Percentiles rank a stretch among this genome's conserved stretches.
Evolutionary conservation across 2,329 filamentous ascomycete genomes (phyloP).

Genomic region (Pseudogymnoascus sp.): DNA sequence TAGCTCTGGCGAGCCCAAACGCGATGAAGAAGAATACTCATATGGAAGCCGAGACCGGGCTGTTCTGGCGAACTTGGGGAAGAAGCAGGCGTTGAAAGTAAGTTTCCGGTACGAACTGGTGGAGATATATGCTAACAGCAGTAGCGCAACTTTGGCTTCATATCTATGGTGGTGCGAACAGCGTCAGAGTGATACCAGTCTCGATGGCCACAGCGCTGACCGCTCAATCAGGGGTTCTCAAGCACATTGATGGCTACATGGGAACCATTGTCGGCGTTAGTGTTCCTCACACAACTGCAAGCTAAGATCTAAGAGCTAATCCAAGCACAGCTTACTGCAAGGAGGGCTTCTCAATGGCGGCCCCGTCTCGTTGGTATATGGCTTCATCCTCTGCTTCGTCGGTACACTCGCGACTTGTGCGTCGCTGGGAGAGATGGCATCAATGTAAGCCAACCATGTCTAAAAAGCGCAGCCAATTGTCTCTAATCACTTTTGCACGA

Average conservation of each 20-base stretch:
- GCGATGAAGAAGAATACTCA: conserved; percentile 20
- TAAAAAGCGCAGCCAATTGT: conserved; percentile 19
- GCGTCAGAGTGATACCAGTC: not conserved
- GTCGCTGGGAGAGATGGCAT: conserved; percentile 32
- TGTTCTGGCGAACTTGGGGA: conserved; percentile 24
- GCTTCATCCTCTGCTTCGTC: conserved; percentile 40
- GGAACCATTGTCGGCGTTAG: conserved; percentile 37
- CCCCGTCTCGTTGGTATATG: conserved; percentile 45
- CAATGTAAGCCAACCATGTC: not conserved
- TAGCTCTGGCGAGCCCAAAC: not conserved
- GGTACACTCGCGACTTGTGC: conserved; percentile 38
- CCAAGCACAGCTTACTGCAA: conserved; percentile 9
- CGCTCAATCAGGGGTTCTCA: conserved; percentile 34
- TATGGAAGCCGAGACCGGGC: conserved; percentile 19
- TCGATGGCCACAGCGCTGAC: conserved; percentile 3
- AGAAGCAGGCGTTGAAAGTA: conserved; percentile 22
- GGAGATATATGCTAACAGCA: not conserved
- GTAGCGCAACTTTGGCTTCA: conserved; percentile 40
- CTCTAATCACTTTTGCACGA: not conserved
- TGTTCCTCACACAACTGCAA: not conserved
- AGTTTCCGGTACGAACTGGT: not conserved
- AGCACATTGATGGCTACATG: conserved; percentile 47
- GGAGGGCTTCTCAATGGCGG: conserved; percentile 36
- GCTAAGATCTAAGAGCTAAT: not conserved
- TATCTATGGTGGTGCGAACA: conserved; percentile 36